Evolutionary conservation across 1,139 yeast genomes (phyloP).

Genomic region (Candida tunisiensis): DNA sequence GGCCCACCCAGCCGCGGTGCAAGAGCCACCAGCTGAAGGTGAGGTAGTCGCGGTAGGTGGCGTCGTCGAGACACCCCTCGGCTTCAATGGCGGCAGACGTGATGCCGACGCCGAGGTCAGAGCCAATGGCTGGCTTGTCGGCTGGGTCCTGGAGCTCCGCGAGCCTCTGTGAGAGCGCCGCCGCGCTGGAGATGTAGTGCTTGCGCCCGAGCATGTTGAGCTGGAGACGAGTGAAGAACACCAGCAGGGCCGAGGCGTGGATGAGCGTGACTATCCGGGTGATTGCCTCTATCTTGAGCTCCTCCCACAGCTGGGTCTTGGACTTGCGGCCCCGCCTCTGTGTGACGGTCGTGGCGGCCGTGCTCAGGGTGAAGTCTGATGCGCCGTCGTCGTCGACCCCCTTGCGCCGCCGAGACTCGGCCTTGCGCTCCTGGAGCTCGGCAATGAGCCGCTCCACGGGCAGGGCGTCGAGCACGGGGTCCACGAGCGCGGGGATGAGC

Average conservation of each 20-base stretch:
- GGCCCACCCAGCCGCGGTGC: slow-evolving; percentile 63
- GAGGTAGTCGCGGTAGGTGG: slow-evolving; percentile 65
- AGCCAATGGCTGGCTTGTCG: slow-evolving; percentile 2
- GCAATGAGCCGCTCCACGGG: slow-evolving; percentile 64
- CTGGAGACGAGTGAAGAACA: slow-evolving; percentile 69
- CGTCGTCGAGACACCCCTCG: slow-evolving; percentile 10
- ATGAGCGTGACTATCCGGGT: slow-evolving; percentile 58
- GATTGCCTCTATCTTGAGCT: slow-evolving; percentile 58
- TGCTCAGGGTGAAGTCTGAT: too few species aligned
- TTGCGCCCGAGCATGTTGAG: slow-evolving; percentile 77
- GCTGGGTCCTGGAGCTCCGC: slow-evolving; percentile 10
- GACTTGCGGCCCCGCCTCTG: slow-evolving; percentile 18
- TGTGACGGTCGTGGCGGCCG: too few species aligned
- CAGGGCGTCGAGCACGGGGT: slow-evolving; percentile 42
- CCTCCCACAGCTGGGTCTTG: slow-evolving; percentile 73
- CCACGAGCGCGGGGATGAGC: slow-evolving; percentile 58
- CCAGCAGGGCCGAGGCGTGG: slow-evolving; percentile 51
- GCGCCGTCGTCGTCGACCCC: too few species aligned
- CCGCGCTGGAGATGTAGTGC: slow-evolving; percentile 68
- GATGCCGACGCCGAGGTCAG: slow-evolving; percentile 4
- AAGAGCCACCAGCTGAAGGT: slow-evolving; percentile 91
- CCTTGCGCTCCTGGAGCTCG: slow-evolving; percentile 41
- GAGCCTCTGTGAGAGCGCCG: slow-evolving; percentile 35
- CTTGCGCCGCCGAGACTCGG: slow-evolving; percentile 73
- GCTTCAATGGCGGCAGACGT: slow-evolving; percentile 12